Conservation (phyloP, 192 early-diverging fungal genomes). For the Mortierella hygrophila region DNA sequence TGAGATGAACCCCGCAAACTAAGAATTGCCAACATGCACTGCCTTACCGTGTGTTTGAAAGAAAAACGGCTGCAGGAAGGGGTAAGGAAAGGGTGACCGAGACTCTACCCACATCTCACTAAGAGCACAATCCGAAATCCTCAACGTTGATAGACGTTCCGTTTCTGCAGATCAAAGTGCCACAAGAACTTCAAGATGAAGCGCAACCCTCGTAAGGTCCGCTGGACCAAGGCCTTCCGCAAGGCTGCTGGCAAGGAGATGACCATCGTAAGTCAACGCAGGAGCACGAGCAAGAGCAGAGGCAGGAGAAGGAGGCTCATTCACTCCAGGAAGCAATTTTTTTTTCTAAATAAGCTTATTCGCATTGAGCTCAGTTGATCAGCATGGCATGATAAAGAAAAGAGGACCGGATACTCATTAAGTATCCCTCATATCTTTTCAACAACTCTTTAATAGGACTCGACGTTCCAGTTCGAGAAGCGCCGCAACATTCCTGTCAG, state of each 20-base stretch:
- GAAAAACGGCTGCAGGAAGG: background rate
- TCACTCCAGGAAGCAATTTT: background rate
- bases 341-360: background rate
- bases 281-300: background rate
- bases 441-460: conserved; percentile 70
- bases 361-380: background rate
- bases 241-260: conserved; percentile 99
- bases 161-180: conserved; percentile 99
- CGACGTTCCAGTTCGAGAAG: conserved; percentile 99
- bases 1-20: no score
- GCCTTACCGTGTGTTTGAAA: no score
- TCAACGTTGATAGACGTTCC: conserved; percentile 75
- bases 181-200: conserved; percentile 99
- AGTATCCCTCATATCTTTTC: background rate
- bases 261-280: conserved; percentile 83
- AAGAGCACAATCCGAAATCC: background rate
- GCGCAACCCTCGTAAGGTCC: conserved; percentile 98
- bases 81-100: background rate
- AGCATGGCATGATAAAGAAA: background rate
- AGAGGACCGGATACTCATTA: background rate
- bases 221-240: conserved; percentile 99
- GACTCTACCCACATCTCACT: background rate
- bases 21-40: no score
- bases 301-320: background rate
- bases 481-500: conserved; percentile 97